Conservation (phyloP, 2,329 filamentous ascomycete genomes). For the Clarireedia monteithiana region DNA sequence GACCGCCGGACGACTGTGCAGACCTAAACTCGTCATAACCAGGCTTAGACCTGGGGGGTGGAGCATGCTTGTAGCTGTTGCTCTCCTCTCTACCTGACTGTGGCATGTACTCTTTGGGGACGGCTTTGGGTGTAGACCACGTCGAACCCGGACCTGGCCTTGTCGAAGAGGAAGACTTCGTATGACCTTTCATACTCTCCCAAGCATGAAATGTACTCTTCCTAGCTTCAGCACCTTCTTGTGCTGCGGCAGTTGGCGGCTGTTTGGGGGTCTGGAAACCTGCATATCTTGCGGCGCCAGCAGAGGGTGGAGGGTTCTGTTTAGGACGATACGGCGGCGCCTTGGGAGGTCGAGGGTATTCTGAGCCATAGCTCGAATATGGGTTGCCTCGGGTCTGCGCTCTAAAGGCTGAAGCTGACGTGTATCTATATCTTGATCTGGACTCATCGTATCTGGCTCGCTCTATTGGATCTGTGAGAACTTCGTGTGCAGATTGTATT, state of each 20-base stretch:
- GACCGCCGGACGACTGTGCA: constrained; percentile 2
- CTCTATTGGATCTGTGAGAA: constrained; percentile 40
- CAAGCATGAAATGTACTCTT: constrained; percentile 27
- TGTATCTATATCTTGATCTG: constrained; percentile 19
- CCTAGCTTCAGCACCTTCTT: constrained; percentile 27
- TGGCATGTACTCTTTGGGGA: constrained; percentile 19
- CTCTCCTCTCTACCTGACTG: constrained; percentile 21
- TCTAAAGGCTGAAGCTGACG: constrained; percentile 14
- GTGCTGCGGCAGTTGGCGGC: constrained; percentile 21
- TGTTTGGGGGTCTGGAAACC: constrained; percentile 24
- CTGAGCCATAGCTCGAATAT: constrained; percentile 25
- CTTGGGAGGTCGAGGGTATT: constrained; percentile 28
- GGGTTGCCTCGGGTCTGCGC: constrained; percentile 27
- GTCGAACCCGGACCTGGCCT: constrained; percentile 14
- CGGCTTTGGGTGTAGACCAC: constrained; percentile 16
- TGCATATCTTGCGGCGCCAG: constrained; percentile 26
- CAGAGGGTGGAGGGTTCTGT: constrained; percentile 21
- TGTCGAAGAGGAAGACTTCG: neutral
- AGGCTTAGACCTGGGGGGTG: constrained; percentile 15
- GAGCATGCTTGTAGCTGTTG: constrained; percentile 14
- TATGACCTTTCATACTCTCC: constrained; percentile 25
- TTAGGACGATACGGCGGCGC: constrained; percentile 19
- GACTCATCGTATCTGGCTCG: constrained; percentile 28
- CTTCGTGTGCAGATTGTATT: constrained; percentile 63
- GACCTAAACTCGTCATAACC: constrained; percentile 19